Base-by-base conservation (phyloP, 2,329 filamentous ascomycete genomes). In the Fusarium tricinctum region DNA sequence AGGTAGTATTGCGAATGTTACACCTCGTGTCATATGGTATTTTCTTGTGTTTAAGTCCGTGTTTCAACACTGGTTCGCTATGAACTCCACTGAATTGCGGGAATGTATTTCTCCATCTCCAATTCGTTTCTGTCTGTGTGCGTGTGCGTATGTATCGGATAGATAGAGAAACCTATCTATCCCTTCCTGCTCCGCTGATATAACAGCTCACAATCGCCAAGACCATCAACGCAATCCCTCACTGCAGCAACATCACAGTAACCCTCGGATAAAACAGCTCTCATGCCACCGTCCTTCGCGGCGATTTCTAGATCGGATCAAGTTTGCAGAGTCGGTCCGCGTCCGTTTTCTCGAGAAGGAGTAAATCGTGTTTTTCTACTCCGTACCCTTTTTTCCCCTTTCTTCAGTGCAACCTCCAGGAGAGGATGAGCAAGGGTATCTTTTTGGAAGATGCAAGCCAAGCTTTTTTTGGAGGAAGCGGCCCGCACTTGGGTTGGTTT, bases 381-480 rank as follows among this genome's bases (percentile, higher is more conserved):
- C 28, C 26, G 2, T 26, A 1, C 26, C 26, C 26, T 26, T 26
- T 49, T 22, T 40, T 61, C 45, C 45, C 49, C 23, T 32, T 55
- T 19, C 43, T 14, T 22, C 39, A 55, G 35, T 57, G 63, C 22
- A 65, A 65, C 59, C 48, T 53, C 50, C 35, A 26, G 61, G 52
- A 46, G 28, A 30, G 23, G 43, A 22, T 48, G 39, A 47, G 30
- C 58, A 63, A 47, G 57, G 57, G 26, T 47, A 32, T 20, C 17
- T 35, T 23, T n/a, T 22, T 20, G 22, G 28, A 19, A 17, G 23
- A 64, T 64, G 59, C 61, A 64, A 64, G 52, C 61, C 61, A 64
- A 64, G 59, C 58, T 52, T 64, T 56, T 62, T 61, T 62, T 61
- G 48, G 39, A 62, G 48, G 43, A 54, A 46, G 38, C 61, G 61